phyloP scores from a whole-genome alignment of 208 protist genomes.

The Trypanosoma brucei region DNA sequence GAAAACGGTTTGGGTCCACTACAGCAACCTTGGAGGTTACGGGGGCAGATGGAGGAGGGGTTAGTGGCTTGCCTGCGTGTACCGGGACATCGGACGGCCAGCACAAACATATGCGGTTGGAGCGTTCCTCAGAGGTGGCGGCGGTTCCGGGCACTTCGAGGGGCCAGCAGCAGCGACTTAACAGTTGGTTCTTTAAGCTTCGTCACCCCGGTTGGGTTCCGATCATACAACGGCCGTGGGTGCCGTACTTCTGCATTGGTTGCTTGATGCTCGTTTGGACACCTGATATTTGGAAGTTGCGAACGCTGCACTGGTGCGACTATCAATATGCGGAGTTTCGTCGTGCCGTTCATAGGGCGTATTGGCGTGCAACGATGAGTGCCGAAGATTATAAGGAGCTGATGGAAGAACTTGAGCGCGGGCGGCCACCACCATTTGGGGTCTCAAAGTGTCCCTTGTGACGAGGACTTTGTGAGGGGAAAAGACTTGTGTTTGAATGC shows the following conservation, averaged over 20 bases:
- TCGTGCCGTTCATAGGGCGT: conserved; percentile 62
- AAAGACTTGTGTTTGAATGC: conserved; percentile 14
- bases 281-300: conserved; percentile 83
- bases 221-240: conserved; percentile 82
- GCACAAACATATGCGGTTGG: conserved; percentile 36
- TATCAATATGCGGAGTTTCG: conserved; percentile 64
- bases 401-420: conserved; percentile 49
- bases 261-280: conserved; percentile 56
- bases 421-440: conserved; percentile 36
- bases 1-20: conserved; percentile 25
- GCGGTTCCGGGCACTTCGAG: neutral
- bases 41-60: conserved; percentile 21
- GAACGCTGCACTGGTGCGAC: conserved; percentile 63
- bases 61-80: neutral
- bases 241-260: conserved; percentile 57
- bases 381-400: conserved; percentile 51
- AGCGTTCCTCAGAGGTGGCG: conserved; percentile 40
- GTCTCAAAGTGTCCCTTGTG: conserved; percentile 65
- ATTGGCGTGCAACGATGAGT: conserved; percentile 71
- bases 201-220: conserved; percentile 70
- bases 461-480: neutral
- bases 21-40: conserved; percentile 5
- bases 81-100: conserved; percentile 20
- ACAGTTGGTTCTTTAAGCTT: conserved; percentile 76
- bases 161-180: conserved; percentile 14